phyloP scores from a whole-genome alignment of 352 stramenopile genomes.

The Globisporangium yorkense region DNA sequence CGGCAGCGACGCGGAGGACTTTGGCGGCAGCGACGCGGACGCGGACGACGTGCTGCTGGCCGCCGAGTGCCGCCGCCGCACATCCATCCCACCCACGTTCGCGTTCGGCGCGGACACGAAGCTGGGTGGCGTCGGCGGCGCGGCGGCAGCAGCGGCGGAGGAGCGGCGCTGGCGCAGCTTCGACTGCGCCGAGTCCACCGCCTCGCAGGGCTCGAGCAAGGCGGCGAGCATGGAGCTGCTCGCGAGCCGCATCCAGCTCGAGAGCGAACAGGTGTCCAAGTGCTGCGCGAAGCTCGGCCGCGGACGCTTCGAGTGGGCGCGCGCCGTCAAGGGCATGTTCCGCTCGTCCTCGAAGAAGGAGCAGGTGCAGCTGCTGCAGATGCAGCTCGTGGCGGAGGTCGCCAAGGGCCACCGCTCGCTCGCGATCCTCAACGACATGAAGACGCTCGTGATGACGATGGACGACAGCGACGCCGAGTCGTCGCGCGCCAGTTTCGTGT shows the following conservation, averaged over 20 bases:
- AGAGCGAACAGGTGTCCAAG: constrained; percentile 34
- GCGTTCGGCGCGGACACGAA: constrained; percentile 20
- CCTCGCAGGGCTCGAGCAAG: constrained; percentile 20
- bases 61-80: constrained; percentile 34
- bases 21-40: constrained; percentile 6
- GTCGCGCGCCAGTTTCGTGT: constrained; percentile 25
- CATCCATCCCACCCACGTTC: constrained; percentile 63
- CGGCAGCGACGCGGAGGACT: neutral
- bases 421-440: constrained; percentile 34
- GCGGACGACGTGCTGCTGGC: constrained; percentile 18
- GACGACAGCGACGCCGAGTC: constrained; percentile 15
- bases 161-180: constrained; percentile 65
- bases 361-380: constrained; percentile 54
- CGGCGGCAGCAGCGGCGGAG: constrained; percentile 2
- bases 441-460: constrained; percentile 28
- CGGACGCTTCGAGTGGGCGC: constrained; percentile 33
- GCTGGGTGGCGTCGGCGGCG: constrained; percentile 18
- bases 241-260: constrained; percentile 44
- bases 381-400: constrained; percentile 66
- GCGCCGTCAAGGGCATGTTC: constrained; percentile 39
- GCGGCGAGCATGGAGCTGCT: constrained; percentile 28
- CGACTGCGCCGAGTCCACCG: constrained; percentile 24
- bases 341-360: constrained; percentile 36
- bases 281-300: constrained; percentile 32
- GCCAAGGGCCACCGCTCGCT: constrained; percentile 56